A percentile compares a stretch with the other conserved stretches of the same genome.
Evolutionary conservation across 768 basidiomycete species (phyloP).

Genomic region (Lactarius tabidus): DNA sequence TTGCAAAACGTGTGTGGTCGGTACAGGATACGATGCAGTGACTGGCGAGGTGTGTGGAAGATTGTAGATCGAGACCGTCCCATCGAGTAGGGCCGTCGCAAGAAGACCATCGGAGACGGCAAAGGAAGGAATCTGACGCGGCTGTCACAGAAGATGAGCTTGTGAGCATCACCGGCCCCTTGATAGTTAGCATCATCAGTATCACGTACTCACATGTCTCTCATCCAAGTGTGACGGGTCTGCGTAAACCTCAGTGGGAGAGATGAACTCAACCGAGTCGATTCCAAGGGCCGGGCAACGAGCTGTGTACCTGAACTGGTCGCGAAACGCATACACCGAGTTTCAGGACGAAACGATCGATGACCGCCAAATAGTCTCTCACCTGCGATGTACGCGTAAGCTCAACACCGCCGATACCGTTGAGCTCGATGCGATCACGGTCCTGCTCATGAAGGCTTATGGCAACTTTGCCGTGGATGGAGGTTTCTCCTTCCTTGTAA

Average conservation of each 20-base stretch:
- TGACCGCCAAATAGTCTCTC: not conserved
- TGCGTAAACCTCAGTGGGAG: conserved; percentile 21
- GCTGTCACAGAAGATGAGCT: conserved; percentile 11
- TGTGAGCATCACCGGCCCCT: not conserved
- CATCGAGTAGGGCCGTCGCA: conserved; percentile 24
- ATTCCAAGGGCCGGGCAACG: conserved; percentile 19
- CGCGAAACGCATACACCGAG: not conserved
- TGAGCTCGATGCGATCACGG: conserved; percentile 24
- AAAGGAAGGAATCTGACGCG: conserved; percentile 24
- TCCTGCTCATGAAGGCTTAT: conserved; percentile 21
- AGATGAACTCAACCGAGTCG: conserved; percentile 17
- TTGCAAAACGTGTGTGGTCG: conserved; percentile 6
- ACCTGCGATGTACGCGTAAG: conserved; percentile 20
- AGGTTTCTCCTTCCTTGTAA: conserved; percentile 23
- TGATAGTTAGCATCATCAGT: not conserved
- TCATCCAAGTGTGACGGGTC: conserved; percentile 24
- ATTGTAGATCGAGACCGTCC: conserved; percentile 22
- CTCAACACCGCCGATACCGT: conserved; percentile 13
- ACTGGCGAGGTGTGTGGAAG: conserved; percentile 4
- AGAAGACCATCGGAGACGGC: conserved; percentile 15
- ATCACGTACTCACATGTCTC: conserved; percentile 20
- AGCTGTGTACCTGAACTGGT: conserved; percentile 20
- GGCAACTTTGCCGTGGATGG: conserved; percentile 24
- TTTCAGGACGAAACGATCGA: not conserved
- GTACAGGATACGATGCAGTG: conserved; percentile 7